phyloP scores from a whole-genome alignment of 306 rosid species.

The Datisca glomerata region DNA sequence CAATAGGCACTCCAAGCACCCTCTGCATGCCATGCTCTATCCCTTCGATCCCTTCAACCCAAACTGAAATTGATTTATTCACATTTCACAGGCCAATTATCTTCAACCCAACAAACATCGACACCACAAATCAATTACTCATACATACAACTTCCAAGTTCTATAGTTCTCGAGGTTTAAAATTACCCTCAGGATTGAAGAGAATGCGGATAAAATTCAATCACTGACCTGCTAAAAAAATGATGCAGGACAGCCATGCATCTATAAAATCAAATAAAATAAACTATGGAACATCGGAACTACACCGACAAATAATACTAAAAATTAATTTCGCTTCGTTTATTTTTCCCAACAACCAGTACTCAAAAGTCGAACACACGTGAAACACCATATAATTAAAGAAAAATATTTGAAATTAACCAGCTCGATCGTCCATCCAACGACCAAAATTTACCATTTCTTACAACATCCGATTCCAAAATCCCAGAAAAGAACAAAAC shows the following conservation, averaged over 20 bases:
- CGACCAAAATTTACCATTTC: not conserved
- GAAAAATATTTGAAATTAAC: too few relatives aligned
- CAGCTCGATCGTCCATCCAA: not conserved
- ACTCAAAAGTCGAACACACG: too few relatives aligned
- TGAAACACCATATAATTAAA: too few relatives aligned
- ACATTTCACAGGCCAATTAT: constrained; percentile 11
- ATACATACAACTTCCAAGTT: not conserved
- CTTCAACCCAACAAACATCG: not conserved
- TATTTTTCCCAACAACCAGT: not conserved
- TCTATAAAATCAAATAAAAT: not conserved
- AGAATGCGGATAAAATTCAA: not conserved
- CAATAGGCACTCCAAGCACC: constrained; percentile 79
- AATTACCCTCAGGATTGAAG: not conserved
- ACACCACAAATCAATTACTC: not conserved
- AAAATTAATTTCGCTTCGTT: too few relatives aligned
- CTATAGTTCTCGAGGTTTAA: too few relatives aligned
- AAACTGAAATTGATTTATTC: constrained; percentile 18
- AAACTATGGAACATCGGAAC: not conserved
- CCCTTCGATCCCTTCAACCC: constrained; percentile 22
- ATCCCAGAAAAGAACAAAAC: not conserved
- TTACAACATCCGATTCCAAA: not conserved
- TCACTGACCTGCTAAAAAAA: too few relatives aligned
- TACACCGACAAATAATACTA: not conserved
- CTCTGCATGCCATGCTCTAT: constrained; percentile 78
- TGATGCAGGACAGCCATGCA: not conserved